Base-by-base conservation (phyloP, 2,329 filamentous ascomycete species). In the Alternaria incomplexa region DNA sequence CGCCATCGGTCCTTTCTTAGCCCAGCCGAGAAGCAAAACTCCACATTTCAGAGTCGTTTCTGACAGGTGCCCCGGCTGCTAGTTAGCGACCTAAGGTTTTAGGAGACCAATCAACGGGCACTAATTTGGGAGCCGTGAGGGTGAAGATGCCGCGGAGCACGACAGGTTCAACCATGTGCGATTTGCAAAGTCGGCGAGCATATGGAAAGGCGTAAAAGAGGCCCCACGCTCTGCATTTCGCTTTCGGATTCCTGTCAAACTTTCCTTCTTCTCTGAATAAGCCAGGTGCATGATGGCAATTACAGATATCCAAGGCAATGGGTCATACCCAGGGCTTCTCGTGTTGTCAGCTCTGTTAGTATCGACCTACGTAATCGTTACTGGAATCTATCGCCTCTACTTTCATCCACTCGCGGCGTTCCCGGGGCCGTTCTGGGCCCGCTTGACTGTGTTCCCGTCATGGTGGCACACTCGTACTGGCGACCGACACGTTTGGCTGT, bases 401-500 rank as follows among this genome's bases (percentile, higher is more conserved):
- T 70, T 73, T 40, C 71, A 73, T 47, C 70, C 68, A 7, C 64
- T 73, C 20, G 67, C 67, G 15, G 67, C 66, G 9, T 70, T 66
- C 58, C 71, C 71, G 8, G 72, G 72, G 10, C 71, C 71, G 3
- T 68, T 76, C 46, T 69, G 68, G 61, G 70, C 72, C n/a, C 69
- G 65, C 15, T 43, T 76, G 13, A 69, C 66, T 1, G 59, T 53
- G 9, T 32, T 72, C 5, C 67, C 73, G 10, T 69, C 70, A 15
- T 74, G 64, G 40, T 93, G 91, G 79, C 87, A 92, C 67, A 89
- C 90, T 43, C 89, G 88, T 78, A 90, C 87, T 70, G 90, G 90
- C 48, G 90, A 92, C 72, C 85, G 90, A 2, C 91, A 93, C 74
- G 83, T 93, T 15, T 88, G 91, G 77, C 87, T 93, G 67, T 90